Base-by-base conservation (phyloP, 192 early-diverging fungal genomes). In the Backusella sp. region DNA sequence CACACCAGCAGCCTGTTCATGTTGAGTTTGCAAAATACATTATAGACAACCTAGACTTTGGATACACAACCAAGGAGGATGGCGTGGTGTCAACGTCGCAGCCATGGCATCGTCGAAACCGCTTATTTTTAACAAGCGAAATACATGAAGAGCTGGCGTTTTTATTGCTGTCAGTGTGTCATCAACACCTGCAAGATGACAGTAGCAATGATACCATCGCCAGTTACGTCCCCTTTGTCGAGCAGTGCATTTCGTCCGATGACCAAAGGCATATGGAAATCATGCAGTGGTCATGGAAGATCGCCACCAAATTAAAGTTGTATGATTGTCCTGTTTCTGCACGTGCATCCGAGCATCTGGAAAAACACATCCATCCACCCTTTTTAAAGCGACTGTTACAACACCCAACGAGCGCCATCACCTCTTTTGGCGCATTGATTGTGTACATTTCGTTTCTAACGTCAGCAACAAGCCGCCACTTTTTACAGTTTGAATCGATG, bases 401-500 rank as follows among this genome's bases (percentile, higher is more conserved):
- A 4, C 77, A 84, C 2, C 76, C 56, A 6, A 44, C 72, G 32
- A 30, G 79, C 0, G 69, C 77, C 26, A 75, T 68, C 36, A 79
- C 73, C 15, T 74, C 59, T 12, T 82, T 84, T 26, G 65, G 70
- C 0, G 70, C 78, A 14, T 81, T 88, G 30, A 49, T 86, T 35
- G 78, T 67, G 6, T 83, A 82, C 19, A 44, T 84, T 3, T 75
- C 76, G 1, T 70, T 88, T 49, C 66, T 84, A 36, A 30, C 85
- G 11, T 84, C 84, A 21, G 26, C 72, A 17, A 75, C 84, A 0
- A 83, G 83, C 30, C 81, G 86, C 6, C 77, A 79, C 56, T 88
- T 85, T 62, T 36, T 88, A 17, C 77, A 77, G 42, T 82, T 82
- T 65, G 81, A 79, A n/a, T 62, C 68, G 5, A 56, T 7, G 14